Base-by-base conservation (phyloP, 495 filamentous ascomycete species). In the Aspergillus affinis region DNA sequence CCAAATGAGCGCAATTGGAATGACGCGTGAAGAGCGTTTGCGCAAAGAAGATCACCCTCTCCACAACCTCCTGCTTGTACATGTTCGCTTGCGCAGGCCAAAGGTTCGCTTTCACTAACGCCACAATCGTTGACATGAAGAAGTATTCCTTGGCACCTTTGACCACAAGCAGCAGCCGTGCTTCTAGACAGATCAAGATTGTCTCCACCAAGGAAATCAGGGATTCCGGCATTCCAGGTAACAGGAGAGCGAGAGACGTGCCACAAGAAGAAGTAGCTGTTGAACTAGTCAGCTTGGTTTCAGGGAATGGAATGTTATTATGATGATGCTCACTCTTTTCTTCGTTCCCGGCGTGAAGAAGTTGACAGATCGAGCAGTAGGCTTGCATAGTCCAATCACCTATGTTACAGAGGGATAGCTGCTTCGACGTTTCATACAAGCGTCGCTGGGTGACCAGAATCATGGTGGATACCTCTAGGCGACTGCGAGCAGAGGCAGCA, bases 91-190 rank as follows among this genome's bases (percentile, higher is more conserved):
- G 77, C 1, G 57, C 59, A 0, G 75, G 73, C 75, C 73, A 78
- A 8, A 77, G 51, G 27, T 69, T 72, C 23, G 72, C 57, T 47
- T 78, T 79, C 45, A 76, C 77, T 3, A 78, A 51, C 8, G 74
- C 72, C 12, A 74, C 54, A 26, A 79, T 73, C 3, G 76, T 77
- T 0, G 75, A 78, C 48, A 78, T 66, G 60, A 78, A 78, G 52
- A 77, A 78, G 54, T 77, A 79, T 51, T 79, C 75, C 51, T 78
- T 79, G 4, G 75, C 74, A 0, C 77, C 75, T 51, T 79, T 79
- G 54, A 76, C 67, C 6, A 79, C 65, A 8, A 73, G 60, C 15
- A 74, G 59, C 44, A 72, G 70, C 1, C 71, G 71, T 8, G 57
- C 58, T 61, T 79, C 75, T 2, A 79, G 64, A 17, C 67, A 70